Percentiles rank a stretch among this genome's conserved stretches.
Conservation (phyloP, 768 basidiomycete species). For the Amanita brunnescens region DNA sequence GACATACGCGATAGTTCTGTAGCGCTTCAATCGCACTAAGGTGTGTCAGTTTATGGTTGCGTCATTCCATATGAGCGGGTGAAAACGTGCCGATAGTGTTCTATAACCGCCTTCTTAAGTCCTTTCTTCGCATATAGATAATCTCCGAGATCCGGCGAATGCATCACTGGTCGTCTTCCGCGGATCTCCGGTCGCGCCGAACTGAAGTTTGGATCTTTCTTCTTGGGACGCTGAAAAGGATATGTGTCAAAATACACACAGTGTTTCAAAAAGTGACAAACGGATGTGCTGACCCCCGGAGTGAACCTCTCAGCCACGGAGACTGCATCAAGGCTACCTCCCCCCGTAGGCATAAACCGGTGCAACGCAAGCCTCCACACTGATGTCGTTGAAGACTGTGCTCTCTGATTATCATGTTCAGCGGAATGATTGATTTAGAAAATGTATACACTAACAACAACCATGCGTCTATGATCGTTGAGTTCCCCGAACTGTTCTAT, state of each 20-base stretch:
- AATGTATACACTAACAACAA: slow-evolving; percentile 35
- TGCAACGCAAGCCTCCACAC: not conserved
- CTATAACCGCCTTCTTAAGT: slow-evolving; percentile 74
- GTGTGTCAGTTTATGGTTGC: not conserved
- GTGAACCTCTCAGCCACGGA: not conserved
- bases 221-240: not conserved
- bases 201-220: not conserved
- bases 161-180: slow-evolving; percentile 7
- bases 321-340: too few relatives aligned
- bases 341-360: not conserved
- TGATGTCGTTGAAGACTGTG: slow-evolving; percentile 3
- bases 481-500: slow-evolving; percentile 70
- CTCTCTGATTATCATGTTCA: not conserved
- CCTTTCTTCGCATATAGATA: slow-evolving; percentile 81
- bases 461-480: slow-evolving; percentile 52
- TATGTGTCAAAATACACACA: not conserved
- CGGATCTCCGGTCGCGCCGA: not conserved
- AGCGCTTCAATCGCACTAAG: slow-evolving; percentile 70
- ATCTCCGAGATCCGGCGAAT: slow-evolving; percentile 56
- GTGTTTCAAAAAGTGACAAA: not conserved
- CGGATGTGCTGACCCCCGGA: not conserved
- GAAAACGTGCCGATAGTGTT: slow-evolving; percentile 63
- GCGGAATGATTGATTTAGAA: not conserved
- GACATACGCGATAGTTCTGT: slow-evolving; percentile 77
- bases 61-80: not conserved